Evolutionary conservation across 2,329 filamentous ascomycete genomes (phyloP).

Genomic region (Fusarium torulosum): DNA sequence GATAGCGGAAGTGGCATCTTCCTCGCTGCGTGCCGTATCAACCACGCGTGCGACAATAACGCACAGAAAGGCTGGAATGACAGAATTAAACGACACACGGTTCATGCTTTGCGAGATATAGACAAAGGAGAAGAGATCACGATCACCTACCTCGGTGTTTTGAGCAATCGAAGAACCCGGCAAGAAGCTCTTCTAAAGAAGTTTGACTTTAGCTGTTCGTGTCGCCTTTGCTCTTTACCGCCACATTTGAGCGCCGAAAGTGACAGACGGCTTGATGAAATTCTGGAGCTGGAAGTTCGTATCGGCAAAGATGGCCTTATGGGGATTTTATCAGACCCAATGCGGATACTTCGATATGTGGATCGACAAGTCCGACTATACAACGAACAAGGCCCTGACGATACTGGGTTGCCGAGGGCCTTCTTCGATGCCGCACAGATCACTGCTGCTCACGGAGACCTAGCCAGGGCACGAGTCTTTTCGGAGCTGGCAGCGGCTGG

Average conservation of each 20-base stretch:
- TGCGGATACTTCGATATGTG: neutral
- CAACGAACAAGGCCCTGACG: neutral
- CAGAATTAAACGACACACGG: neutral
- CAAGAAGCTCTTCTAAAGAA: neutral
- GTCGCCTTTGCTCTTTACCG: neutral
- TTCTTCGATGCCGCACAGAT: slow-evolving; percentile 5
- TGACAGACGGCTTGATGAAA: neutral
- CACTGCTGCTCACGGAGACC: neutral
- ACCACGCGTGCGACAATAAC: slow-evolving; percentile 3
- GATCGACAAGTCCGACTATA: slow-evolving; percentile 1
- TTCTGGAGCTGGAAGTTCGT: neutral
- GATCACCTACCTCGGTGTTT: neutral
- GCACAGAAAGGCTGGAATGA: neutral
- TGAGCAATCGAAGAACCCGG: neutral
- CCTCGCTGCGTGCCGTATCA: neutral
- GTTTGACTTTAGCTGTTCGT: neutral
- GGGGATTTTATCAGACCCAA: neutral
- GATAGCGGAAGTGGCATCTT: neutral
- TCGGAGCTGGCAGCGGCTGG: neutral
- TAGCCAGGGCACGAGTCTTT: slow-evolving; percentile 1
- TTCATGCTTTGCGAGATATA: neutral
- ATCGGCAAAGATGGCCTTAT: neutral
- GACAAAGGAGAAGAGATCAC: neutral
- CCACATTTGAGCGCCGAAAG: neutral
- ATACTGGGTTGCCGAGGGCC: neutral